A percentile compares a stretch with the other conserved stretches of the same genome.
These are phyloP conservation scores for Citrus reticulata DNA, from an alignment of 345 rosid species.

Conservation along the genomic window DNA sequence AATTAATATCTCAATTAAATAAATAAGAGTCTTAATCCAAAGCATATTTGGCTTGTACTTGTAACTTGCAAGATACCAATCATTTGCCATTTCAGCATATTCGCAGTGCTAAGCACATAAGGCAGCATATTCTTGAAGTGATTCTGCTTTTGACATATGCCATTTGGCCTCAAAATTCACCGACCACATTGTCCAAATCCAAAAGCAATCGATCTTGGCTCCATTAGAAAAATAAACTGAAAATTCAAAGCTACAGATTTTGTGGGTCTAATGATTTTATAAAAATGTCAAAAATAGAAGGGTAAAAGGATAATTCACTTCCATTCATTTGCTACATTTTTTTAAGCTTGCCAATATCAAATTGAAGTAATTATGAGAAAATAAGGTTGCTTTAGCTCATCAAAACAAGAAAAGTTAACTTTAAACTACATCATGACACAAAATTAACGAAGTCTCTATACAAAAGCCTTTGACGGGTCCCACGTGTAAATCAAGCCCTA, in stretches of 20 bases:
- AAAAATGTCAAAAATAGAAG: not conserved
- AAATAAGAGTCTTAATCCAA: not conserved
- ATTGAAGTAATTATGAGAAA: not conserved
- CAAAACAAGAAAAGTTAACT: not conserved
- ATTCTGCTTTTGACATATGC: slow-evolving; percentile 21
- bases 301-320: not conserved
- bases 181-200: not conserved
- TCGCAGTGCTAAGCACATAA: slow-evolving; percentile 20
- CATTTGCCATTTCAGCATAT: slow-evolving; percentile 30
- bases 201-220: not conserved
- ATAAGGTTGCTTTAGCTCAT: slow-evolving; percentile 2
- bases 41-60: not conserved
- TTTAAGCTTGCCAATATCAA: not conserved
- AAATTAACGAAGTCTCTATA: not conserved
- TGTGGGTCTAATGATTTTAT: not conserved
- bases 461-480: not conserved
- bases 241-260: not conserved
- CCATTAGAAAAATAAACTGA: not conserved
- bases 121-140: slow-evolving; percentile 31
- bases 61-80: slow-evolving; percentile 1
- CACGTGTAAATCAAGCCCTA: not conserved
- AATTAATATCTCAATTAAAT: not conserved
- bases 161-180: not conserved
- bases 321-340: not conserved
- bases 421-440: not conserved